Base-by-base conservation (phyloP, 176 grass and related monocot genomes). In the Eleusine coracana region DNA sequence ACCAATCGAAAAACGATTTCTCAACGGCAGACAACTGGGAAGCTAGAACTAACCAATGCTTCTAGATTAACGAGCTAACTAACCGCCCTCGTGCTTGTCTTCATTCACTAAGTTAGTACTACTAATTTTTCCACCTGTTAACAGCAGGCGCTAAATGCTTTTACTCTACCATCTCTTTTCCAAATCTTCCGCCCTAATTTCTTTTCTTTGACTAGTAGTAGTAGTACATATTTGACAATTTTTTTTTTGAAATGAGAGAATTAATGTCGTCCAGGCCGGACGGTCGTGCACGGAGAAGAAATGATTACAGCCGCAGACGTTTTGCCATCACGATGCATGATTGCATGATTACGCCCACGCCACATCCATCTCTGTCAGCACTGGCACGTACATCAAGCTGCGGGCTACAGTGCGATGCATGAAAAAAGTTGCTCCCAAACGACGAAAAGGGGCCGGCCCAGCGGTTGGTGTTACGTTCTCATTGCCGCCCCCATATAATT, bases 261-360 rank as follows among this genome's bases (percentile, higher is more conserved):
- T 63, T 11, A n/a, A 41, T 17, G 29, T 60, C 48, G 76, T 29
- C 67, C 46, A 51, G 20, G 17, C 42, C 41, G 9, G 44, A 10
- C 44, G 44, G 8, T 12, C 44, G 44, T 75, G 67, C 80, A 49
- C 28, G 67, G 68, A 20, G 61, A 7, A 5, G 17, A 67, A 77
- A 90, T 90, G 79, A 86, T 90, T 83, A 68, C 40, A 2, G 15
- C 25, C 28, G 56, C 56, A 5, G 73, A 60, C 40, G 36, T 52
- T 74, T 68, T 68, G 83, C 74, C 68, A 51, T 86, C 40, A 82
- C 73, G 46, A 40, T 8, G 25, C 28, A 86, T 72, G 66, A 82
- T 86, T 58, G 37, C 27, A 86, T 82, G 66, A 89, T 90, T 82
- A 48, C 73, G 13, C 73, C 55, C 71, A 82, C 83, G 64, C 71